Evolutionary conservation across 1,284 basidiomycete genomes (phyloP).

Genomic region (Ustilago crameri): DNA sequence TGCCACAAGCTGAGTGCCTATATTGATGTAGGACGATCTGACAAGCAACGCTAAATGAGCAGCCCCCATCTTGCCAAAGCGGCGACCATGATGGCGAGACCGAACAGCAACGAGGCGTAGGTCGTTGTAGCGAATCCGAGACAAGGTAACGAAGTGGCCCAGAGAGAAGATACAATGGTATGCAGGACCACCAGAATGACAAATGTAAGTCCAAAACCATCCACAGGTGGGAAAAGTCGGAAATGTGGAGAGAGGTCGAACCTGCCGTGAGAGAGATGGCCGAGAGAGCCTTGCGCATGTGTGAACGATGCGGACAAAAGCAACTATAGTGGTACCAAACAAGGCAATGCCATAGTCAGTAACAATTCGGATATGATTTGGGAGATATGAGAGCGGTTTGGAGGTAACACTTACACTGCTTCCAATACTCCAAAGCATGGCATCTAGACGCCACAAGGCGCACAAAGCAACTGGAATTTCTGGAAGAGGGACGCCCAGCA

Average conservation of each 20-base stretch:
- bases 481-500: conserved; percentile 57
- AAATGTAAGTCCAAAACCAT: conserved; percentile 41
- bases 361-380: neutral
- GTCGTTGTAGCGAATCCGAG: conserved; percentile 59
- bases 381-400: no score
- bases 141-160: conserved; percentile 53
- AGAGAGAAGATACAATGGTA: conserved; percentile 51
- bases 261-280: conserved; percentile 18
- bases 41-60: conserved; percentile 24
- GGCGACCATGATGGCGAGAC: conserved; percentile 53
- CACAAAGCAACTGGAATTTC: conserved; percentile 55
- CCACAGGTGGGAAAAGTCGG: conserved; percentile 45
- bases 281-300: conserved; percentile 51
- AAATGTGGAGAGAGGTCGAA: conserved; percentile 40
- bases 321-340: conserved; percentile 15
- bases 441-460: conserved; percentile 62
- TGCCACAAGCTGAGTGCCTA: no score
- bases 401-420: conserved; percentile 42
- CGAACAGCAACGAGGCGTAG: conserved; percentile 58
- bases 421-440: conserved; percentile 62
- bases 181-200: conserved; percentile 49
- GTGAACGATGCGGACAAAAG: conserved; percentile 58
- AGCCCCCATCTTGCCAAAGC: conserved; percentile 60
- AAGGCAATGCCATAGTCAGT: neutral
- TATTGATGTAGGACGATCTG: neutral